A percentile compares a stretch with the other conserved stretches of the same genome.
Evolutionary conservation across 495 filamentous ascomycete genomes (phyloP).

Genomic region (Venustampulla echinocandica): DNA sequence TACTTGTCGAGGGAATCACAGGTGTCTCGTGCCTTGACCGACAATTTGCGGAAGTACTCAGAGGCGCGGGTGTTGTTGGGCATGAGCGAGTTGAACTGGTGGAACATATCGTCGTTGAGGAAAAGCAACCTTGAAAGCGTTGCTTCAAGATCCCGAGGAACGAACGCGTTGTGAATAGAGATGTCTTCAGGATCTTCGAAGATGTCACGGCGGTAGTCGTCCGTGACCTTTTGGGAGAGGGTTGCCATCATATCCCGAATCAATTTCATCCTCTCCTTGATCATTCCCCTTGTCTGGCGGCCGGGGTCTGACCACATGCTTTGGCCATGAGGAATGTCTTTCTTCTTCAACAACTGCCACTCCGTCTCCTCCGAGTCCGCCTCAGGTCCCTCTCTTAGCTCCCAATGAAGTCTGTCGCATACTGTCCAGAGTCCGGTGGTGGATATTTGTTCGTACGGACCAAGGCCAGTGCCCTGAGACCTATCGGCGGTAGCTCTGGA

Average conservation of each 20-base stretch:
- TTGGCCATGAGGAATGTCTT: no score
- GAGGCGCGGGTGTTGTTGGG: constrained; percentile 13
- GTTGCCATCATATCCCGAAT: constrained; percentile 24
- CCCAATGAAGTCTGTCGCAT: constrained; percentile 21
- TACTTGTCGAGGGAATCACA: constrained; percentile 15
- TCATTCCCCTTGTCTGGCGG: constrained; percentile 7
- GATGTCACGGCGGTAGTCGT: constrained; percentile 17
- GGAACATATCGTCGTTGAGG: constrained; percentile 14
- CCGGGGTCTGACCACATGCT: no score
- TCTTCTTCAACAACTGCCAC: constrained; percentile 18
- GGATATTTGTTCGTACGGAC: constrained; percentile 17
- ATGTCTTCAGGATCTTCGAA: constrained; percentile 15
- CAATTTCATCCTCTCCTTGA: constrained; percentile 5
- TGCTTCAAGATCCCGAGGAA: constrained; percentile 12
- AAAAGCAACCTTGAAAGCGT: constrained; percentile 17
- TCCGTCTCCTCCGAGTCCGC: constrained; percentile 17
- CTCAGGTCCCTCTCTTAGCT: constrained; percentile 14
- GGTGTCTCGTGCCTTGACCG: constrained; percentile 6
- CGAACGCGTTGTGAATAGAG: constrained; percentile 1
- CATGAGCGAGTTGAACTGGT: constrained; percentile 13
- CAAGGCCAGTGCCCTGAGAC: not conserved
- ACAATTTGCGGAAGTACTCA: constrained; percentile 21
- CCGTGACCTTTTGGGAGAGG: constrained; percentile 7
- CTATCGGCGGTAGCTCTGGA: not conserved
- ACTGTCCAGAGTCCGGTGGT: constrained; percentile 13